Conservation (phyloP, 2,329 filamentous ascomycete genomes). For the Fusarium sp. region DNA sequence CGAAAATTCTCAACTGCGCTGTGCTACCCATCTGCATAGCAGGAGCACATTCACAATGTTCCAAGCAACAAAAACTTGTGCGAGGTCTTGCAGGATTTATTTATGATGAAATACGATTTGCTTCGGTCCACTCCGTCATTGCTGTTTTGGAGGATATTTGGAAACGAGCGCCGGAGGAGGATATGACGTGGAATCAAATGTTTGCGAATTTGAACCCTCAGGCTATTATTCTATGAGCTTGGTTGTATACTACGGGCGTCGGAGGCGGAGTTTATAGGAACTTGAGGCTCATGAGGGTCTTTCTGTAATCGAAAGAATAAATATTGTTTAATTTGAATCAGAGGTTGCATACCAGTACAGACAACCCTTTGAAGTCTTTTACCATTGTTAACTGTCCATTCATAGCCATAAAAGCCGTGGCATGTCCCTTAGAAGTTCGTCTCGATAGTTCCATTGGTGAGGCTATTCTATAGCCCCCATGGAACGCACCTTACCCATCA, state of each 20-base stretch:
- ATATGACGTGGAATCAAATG: constrained; percentile 38
- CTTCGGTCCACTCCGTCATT: constrained; percentile 50
- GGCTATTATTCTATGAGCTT: constrained; percentile 35
- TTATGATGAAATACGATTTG: constrained; percentile 47
- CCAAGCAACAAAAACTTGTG: constrained; percentile 41
- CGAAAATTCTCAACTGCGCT: constrained; percentile 52
- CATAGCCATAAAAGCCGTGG: fast-evolving
- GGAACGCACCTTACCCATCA: not conserved
- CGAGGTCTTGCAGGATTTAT: constrained; percentile 34
- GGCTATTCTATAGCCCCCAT: not conserved
- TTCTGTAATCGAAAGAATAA: not conserved
- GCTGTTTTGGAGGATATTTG: constrained; percentile 36
- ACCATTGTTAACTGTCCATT: fast-evolving
- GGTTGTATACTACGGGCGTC: not conserved
- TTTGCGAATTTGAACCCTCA: constrained; percentile 37
- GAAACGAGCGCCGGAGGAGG: constrained; percentile 3
- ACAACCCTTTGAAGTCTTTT: fast-evolving
- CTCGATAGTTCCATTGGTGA: fast-evolving
- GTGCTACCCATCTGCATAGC: constrained; percentile 51
- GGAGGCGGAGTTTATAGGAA: fast-evolving
- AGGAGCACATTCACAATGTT: constrained; percentile 47
- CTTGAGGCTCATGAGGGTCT: not conserved
- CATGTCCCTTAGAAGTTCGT: not conserved
- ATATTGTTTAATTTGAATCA: not conserved
- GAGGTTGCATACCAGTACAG: fast-evolving